Evolutionary conservation across 176 grass and related monocot species (phyloP).

Genomic region (Tillandsia leiboldiana): DNA sequence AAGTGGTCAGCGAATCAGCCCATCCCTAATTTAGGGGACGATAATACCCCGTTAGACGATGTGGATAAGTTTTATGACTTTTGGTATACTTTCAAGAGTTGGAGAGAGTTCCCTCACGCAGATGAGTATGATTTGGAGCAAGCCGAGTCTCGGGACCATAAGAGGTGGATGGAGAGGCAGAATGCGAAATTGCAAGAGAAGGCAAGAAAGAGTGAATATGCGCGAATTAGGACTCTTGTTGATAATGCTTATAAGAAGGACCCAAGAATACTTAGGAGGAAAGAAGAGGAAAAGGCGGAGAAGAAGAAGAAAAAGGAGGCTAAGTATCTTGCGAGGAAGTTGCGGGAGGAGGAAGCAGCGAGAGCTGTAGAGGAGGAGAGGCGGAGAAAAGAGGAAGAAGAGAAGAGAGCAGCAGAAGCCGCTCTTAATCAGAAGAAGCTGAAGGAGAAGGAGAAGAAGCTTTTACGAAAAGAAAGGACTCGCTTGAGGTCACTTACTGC

Average conservation of each 20-base stretch:
- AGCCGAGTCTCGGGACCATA: constrained; percentile 97
- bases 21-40: constrained; percentile 72
- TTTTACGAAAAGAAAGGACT: constrained; percentile 81
- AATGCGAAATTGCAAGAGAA: constrained; percentile 81
- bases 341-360: constrained; percentile 77
- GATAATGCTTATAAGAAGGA: constrained; percentile 92
- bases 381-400: constrained; percentile 61
- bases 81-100: constrained; percentile 95
- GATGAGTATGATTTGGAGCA: constrained; percentile 97
- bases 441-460: constrained; percentile 96
- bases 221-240: constrained; percentile 60
- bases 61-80: constrained; percentile 95
- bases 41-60: constrained; percentile 43
- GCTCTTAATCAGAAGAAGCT: constrained; percentile 66
- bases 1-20: constrained; percentile 78
- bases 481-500: constrained; percentile 48
- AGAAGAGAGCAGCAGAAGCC: constrained; percentile 64
- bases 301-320: constrained; percentile 82
- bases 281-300: constrained; percentile 85
- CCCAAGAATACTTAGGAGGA: constrained; percentile 76
- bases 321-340: constrained; percentile 71
- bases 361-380: constrained; percentile 68
- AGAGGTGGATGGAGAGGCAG: constrained; percentile 99
- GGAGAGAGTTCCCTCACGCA: constrained; percentile 82
- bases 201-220: constrained; percentile 74